Base-by-base conservation (phyloP, 139 green algal species). In the Volvox reticuliferus region DNA sequence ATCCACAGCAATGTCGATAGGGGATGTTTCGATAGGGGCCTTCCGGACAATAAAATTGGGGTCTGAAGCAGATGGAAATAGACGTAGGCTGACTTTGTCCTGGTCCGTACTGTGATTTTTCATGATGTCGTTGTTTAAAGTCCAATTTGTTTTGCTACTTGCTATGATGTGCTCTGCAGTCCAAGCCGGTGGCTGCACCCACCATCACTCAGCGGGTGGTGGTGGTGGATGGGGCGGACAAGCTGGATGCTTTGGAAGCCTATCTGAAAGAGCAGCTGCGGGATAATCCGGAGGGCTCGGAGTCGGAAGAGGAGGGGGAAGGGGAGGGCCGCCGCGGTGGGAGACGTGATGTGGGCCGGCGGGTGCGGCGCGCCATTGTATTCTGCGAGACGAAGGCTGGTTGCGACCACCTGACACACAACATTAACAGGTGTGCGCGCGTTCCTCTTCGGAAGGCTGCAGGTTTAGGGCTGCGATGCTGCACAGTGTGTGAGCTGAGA, bases 311-410 rank as follows among this genome's bases (percentile, higher is more conserved):
- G 5, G 76, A 20, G 65, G 21, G 9, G 2, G 37, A 65, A 24
- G 33, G 55, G 32, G 33, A 30, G 6, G 2, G 30, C 30, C 76
- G 32, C 76, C 32, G 76, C 76, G 76, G 78, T 44, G 78, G 76
- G 32, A 35, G 76, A 33, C 21, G 78, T 36, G 78, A 98, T 98
- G 95, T 71, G 91, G 44, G 95, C 95, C 92, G 98, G 95, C 88
- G 96, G 98, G 82, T 77, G 94, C 32, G 85, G 32, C 73, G 86
- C 75, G 93, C 91, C 71, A 93, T 98, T 44, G 95, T 99, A 44
- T 99, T 99, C 93, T 96, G 95, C 86, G 96, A 98, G 80, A 99
- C 97, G 79, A 99, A 99, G 94, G 94, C 96, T 20, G 94, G 95
- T 37, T 99, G 97, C 93, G 98, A 99, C 92, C 91, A 94, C 89